phyloP scores from a whole-genome alignment of 1,284 basidiomycete species.

The Trichosporon ovoides region DNA sequence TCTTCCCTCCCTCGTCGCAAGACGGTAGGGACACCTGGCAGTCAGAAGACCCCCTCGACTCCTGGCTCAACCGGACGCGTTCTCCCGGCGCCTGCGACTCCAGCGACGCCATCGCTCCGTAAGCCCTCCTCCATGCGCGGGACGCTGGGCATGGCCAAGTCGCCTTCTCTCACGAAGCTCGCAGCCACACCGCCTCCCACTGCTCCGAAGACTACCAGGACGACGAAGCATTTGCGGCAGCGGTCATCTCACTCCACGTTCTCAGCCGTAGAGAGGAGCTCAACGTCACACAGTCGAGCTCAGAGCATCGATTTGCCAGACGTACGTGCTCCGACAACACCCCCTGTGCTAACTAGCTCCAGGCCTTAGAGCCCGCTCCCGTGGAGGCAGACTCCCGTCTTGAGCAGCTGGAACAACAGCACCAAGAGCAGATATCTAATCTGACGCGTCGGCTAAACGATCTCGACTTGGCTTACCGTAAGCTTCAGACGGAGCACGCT shows the following conservation, averaged over 20 bases:
- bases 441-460: slow-evolving; percentile 8
- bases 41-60: not conserved
- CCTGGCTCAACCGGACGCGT: not conserved
- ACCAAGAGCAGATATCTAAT: not conserved
- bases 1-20: not conserved
- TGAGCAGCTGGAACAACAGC: not conserved
- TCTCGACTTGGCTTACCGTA: slow-evolving; percentile 23
- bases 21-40: not conserved
- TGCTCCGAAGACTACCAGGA: not conserved
- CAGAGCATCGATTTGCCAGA: not conserved
- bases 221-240: not conserved
- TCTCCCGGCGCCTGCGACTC: not conserved
- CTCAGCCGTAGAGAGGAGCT: not conserved
- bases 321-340: not conserved
- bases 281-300: not conserved
- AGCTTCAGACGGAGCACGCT: slow-evolving; percentile 26
- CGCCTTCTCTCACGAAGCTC: not conserved
- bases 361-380: not conserved
- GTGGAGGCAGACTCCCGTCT: not conserved
- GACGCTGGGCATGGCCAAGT: not conserved
- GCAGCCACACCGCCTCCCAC: not conserved
- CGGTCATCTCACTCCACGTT: not conserved
- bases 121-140: not conserved
- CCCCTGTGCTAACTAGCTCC: not conserved
- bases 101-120: not conserved